Conservation (phyloP, 768 basidiomycete species). For the Tylopilus balloui region DNA sequence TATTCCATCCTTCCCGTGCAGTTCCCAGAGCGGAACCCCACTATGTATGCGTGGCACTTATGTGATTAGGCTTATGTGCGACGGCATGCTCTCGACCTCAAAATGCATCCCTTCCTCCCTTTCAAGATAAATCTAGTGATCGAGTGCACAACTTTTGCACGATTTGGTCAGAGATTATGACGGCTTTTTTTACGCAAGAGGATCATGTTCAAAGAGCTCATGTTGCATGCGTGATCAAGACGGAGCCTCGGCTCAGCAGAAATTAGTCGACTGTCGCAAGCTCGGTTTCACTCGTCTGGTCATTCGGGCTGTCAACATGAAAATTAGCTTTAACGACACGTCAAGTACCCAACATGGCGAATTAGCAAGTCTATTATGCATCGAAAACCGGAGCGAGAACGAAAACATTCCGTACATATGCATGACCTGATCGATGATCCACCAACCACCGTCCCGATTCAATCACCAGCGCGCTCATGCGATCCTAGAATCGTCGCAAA, state of each 20-base stretch:
- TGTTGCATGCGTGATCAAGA: no score
- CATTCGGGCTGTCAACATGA: no score
- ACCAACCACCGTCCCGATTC: background rate
- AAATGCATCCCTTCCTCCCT: conserved; percentile 14
- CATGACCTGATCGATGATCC: background rate
- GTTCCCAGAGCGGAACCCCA: conserved; percentile 4
- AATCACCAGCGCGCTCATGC: background rate
- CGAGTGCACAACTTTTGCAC: background rate
- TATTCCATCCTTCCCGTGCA: background rate
- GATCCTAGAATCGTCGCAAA: background rate
- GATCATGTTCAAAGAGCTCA: background rate
- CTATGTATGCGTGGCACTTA: conserved; percentile 24
- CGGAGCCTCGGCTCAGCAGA: no score
- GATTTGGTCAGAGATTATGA: no score
- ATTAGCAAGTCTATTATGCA: background rate
- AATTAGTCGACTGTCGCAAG: no score
- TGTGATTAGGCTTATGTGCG: conserved; percentile 26
- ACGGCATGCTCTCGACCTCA: conserved; percentile 20
- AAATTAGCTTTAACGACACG: no score
- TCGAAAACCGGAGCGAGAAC: background rate
- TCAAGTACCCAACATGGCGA: no score
- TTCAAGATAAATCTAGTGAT: background rate
- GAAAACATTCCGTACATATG: background rate
- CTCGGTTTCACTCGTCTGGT: no score
- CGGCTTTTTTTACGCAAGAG: background rate